Percentiles rank a stretch among this genome's conserved stretches.
These are phyloP conservation scores for Nicotiana paniculata DNA, from an alignment of 257 asterid genomes.

Conservation along the genomic window DNA sequence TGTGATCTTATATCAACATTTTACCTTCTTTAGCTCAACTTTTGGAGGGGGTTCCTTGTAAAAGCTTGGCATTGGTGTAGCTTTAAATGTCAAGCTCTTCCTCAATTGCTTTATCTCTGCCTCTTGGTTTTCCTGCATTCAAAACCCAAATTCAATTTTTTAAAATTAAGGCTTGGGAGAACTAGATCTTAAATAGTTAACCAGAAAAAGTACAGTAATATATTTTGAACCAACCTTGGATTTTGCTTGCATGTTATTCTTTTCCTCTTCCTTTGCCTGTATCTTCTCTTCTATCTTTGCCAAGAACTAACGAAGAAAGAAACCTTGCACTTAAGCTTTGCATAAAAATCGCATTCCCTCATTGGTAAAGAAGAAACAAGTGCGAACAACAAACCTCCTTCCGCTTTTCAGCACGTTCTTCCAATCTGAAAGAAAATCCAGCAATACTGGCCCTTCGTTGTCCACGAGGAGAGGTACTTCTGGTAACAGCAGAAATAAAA, in stretches of 20 bases:
- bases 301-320: conserved; percentile 45
- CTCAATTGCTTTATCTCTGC: conserved; percentile 77
- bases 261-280: conserved; percentile 72
- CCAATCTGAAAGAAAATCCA: conserved; percentile 63
- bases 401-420: conserved; percentile 58
- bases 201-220: not conserved
- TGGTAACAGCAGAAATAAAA: conserved; percentile 13
- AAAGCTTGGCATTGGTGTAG: conserved; percentile 88
- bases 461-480: conserved; percentile 41
- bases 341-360: not conserved
- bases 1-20: no score
- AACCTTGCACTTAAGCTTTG: not conserved
- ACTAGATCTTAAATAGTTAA: not conserved
- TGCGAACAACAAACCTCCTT: conserved; percentile 12
- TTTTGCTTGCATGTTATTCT: conserved; percentile 54
- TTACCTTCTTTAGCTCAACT: conserved; percentile 76
- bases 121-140: conserved; percentile 59
- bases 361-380: not conserved
- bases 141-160: not conserved
- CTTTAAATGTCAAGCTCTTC: conserved; percentile 75
- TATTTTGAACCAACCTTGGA: conserved; percentile 49
- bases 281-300: conserved; percentile 81
- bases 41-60: conserved; percentile 83
- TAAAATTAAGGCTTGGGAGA: not conserved
- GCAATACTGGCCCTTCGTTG: conserved; percentile 40